Evolutionary conservation across 176 grass and related monocot genomes (phyloP), one percentile per base, ranked within the genome.

Genomic region (Stipa capillata): DNA sequence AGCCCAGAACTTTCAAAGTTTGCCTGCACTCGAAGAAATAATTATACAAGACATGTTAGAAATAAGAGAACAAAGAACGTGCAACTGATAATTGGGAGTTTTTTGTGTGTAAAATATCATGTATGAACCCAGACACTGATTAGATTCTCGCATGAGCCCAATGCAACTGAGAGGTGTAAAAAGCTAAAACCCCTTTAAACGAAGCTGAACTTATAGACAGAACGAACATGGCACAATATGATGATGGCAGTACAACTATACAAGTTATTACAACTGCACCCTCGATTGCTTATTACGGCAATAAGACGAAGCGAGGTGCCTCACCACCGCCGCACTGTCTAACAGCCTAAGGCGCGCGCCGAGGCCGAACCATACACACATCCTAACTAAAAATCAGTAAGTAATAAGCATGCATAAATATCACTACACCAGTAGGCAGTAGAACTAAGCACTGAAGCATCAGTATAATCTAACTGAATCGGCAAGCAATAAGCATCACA

Each of bases 1-100:
- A 87, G 24, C 95, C 92, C 78, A 98, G 70, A 79, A 87, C 45
- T 64, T 83, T 85, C n/a, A 98, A 91, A 23, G 48, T 94, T 39
- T 85, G 90, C 68, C 95, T 98, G 92, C 63, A 86, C 11, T 57
- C 18, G 54, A 15, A 87, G 56, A 79, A 69, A 81, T 34, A 34
- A 70, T 48, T 12, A 67, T 21, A 71, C 35, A 85, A 71, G 28
- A 53, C 68, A 61, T 24, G 0, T 71, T 25, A 57, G 8, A 80
- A 81, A 67, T 61, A 74, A 56, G 31, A 57, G 54, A 81, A 76
- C 7, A 48, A 76, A 73, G 23, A 67, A 59, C 73, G 24, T 25
- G 31, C 10, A 69, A 56, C n/a, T 14, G 14, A 40, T 27, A 62
- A 14, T 55, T 42, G 48, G 7, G 8, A 64, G 20, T n/a, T 41